Evolutionary conservation across 352 stramenopile species (phyloP).

Genomic region (Discostella stelligera): DNA sequence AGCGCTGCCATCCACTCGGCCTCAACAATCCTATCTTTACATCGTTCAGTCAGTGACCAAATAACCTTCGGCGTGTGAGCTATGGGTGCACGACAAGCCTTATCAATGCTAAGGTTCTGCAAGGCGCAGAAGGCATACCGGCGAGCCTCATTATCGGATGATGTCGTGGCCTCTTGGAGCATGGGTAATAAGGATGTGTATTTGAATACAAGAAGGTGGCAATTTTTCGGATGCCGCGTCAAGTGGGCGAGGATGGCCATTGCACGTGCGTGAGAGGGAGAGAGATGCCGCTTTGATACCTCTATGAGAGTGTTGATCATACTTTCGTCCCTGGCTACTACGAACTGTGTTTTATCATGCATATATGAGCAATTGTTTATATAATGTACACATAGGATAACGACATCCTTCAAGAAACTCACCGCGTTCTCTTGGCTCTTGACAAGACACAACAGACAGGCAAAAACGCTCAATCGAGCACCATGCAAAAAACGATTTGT

Average conservation of each 20-base stretch:
- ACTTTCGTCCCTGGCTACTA: slow-evolving; percentile 45
- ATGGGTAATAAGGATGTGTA: slow-evolving; percentile 47
- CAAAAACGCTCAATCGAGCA: slow-evolving; percentile 65
- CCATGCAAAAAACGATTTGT: slow-evolving; percentile 57
- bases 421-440: slow-evolving; percentile 80
- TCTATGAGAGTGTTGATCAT: slow-evolving; percentile 55
- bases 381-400: not conserved
- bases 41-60: slow-evolving; percentile 38
- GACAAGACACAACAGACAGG: slow-evolving; percentile 59
- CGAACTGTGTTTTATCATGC: slow-evolving; percentile 42
- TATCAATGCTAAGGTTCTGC: slow-evolving; percentile 77
- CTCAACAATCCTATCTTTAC: slow-evolving; percentile 21
- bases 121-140: slow-evolving; percentile 64
- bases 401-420: slow-evolving; percentile 20
- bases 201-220: slow-evolving; percentile 68
- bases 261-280: slow-evolving; percentile 58
- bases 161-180: slow-evolving; percentile 62
- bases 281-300: slow-evolving; percentile 62
- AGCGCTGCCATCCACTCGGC: slow-evolving; percentile 53
- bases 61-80: slow-evolving; percentile 60
- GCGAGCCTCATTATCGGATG: slow-evolving; percentile 49
- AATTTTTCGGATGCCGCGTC: slow-evolving; percentile 69
- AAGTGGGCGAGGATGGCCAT: slow-evolving; percentile 67
- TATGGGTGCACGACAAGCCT: slow-evolving; percentile 64
- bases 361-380: not conserved